Conservation (phyloP, 1,284 basidiomycete genomes). For the Paramarasmius palmivorus region DNA sequence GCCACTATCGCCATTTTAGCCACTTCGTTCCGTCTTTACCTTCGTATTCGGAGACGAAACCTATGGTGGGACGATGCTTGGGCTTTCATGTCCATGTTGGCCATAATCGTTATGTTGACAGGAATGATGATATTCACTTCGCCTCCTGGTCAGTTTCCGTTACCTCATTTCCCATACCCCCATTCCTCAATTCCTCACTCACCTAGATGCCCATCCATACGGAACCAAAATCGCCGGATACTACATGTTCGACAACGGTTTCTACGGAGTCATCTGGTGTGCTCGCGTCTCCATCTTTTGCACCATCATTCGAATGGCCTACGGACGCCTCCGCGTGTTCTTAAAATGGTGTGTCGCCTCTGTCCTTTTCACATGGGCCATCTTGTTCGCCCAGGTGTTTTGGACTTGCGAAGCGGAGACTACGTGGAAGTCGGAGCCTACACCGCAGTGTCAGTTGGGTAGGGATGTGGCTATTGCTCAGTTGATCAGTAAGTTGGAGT, state of each 20-base stretch:
- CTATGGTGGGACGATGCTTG: no score
- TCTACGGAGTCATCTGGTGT: background rate
- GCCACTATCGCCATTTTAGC: background rate
- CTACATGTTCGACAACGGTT: no score
- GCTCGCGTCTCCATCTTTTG: conserved; percentile 3
- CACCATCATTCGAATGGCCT: background rate
- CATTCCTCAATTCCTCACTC: background rate
- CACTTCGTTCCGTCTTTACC: background rate
- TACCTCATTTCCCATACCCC: background rate
- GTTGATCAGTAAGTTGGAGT: background rate
- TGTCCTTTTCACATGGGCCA: background rate
- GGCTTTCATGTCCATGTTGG: background rate
- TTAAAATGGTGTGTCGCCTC: background rate
- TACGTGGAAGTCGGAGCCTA: background rate
- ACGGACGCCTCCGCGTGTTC: background rate
- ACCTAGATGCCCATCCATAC: no score
- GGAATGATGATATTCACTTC: conserved; percentile 1
- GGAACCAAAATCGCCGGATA: background rate
- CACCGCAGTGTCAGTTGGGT: conserved; percentile 2
- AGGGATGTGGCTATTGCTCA: conserved; percentile 6
- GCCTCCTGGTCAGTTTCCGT: background rate
- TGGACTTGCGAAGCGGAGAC: conserved; percentile 1
- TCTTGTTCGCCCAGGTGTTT: background rate
- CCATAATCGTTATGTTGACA: background rate
- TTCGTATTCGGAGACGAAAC: no score